Conservation (phyloP, 305 asterid species). For the Ilex paraguariensis region DNA sequence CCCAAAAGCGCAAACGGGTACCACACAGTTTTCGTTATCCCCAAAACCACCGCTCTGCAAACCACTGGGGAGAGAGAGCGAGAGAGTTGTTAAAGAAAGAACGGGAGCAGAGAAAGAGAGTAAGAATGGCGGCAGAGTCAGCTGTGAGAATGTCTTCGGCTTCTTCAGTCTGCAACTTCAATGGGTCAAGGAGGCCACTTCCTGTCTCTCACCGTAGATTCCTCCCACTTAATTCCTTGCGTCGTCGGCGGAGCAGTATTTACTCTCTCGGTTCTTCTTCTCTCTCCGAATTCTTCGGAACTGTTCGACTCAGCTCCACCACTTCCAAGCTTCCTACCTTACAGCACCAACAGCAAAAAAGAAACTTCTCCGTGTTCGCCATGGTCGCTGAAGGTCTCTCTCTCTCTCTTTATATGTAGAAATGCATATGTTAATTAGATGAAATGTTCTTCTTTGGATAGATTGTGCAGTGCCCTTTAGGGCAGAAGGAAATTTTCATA, state of each 20-base stretch:
- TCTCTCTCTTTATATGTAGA: not conserved
- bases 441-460: not conserved
- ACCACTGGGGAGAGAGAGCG: not conserved
- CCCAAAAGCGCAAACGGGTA: no score
- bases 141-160: constrained; percentile 27
- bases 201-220: constrained; percentile 3
- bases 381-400: constrained; percentile 34
- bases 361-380: constrained; percentile 23
- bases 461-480: constrained; percentile 5
- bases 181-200: constrained; percentile 26
- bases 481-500: not conserved
- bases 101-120: no score
- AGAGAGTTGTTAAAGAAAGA: not conserved
- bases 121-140: constrained; percentile 34
- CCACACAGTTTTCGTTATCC: no score
- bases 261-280: constrained; percentile 11
- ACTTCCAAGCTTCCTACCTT: constrained; percentile 11
- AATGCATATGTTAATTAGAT: not conserved
- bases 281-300: constrained; percentile 26
- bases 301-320: constrained; percentile 12
- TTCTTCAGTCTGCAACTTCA: constrained; percentile 29
- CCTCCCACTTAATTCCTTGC: constrained; percentile 3
- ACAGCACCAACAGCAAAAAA: constrained; percentile 11
- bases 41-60: no score
- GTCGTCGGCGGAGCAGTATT: constrained; percentile 4